phyloP scores from a whole-genome alignment of 2,329 filamentous ascomycete genomes.

The Herpotrichia juniperi region DNA sequence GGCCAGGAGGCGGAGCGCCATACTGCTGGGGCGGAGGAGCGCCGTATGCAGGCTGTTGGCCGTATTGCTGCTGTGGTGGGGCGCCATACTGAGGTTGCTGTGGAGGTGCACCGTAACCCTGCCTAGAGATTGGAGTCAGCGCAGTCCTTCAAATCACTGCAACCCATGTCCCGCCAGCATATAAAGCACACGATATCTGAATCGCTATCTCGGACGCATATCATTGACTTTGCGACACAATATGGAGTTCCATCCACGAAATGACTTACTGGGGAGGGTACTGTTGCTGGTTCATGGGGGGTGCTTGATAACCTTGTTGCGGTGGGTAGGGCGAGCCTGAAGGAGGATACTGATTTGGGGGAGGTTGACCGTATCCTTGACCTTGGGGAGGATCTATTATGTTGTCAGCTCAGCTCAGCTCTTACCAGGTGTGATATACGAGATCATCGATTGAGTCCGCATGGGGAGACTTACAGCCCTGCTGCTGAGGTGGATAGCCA shows the following conservation, averaged over 20 bases:
- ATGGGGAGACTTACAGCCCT: constrained; percentile 35
- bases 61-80: constrained; percentile 1
- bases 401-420: constrained; percentile 11
- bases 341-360: constrained; percentile 14
- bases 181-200: too few relatives aligned
- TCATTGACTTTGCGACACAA: too few relatives aligned
- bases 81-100: constrained; percentile 14
- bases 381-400: constrained; percentile 24
- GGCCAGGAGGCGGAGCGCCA: constrained; percentile 16
- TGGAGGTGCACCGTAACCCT: constrained; percentile 17
- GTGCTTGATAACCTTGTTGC: constrained; percentile 32
- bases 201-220: too few relatives aligned
- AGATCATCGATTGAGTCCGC: constrained; percentile 1
- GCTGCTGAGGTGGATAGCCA: constrained; percentile 36
- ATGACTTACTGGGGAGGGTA: constrained; percentile 29
- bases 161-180: too few relatives aligned
- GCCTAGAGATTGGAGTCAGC: too few relatives aligned
- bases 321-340: constrained; percentile 39
- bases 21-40: constrained; percentile 19
- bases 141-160: too few relatives aligned
- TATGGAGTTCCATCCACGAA: too few relatives aligned
- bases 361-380: constrained; percentile 28
- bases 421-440: constrained; percentile 4
- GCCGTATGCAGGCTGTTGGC: too few relatives aligned
- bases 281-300: constrained; percentile 20